phyloP scores from a whole-genome alignment of 2,329 filamentous ascomycete genomes.

The Ophiostoma populinum region DNA sequence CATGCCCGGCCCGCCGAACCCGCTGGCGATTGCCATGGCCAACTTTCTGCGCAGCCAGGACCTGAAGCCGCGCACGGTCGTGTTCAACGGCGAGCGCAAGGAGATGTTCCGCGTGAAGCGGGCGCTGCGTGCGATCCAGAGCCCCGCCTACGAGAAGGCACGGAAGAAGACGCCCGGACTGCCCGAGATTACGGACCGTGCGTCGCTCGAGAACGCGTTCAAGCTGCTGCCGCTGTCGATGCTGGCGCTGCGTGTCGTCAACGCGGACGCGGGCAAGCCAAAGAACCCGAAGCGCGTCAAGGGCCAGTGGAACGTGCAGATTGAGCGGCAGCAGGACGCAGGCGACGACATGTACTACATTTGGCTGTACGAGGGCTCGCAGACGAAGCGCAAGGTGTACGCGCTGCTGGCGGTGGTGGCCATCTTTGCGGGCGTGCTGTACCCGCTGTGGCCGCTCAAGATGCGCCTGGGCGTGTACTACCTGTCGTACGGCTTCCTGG shows the following conservation, averaged over 20 bases:
- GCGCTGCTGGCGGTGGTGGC: constrained; percentile 64
- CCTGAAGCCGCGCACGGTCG: constrained; percentile 77
- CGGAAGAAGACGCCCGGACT: constrained; percentile 78
- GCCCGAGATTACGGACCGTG: constrained; percentile 73
- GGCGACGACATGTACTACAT: constrained; percentile 82
- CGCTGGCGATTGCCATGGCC: constrained; percentile 74
- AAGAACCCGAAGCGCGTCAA: constrained; percentile 81
- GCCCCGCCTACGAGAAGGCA: constrained; percentile 78
- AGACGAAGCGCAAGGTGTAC: constrained; percentile 87
- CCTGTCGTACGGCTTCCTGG: constrained; percentile 81
- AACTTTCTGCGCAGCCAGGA: constrained; percentile 73
- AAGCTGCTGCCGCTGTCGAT: constrained; percentile 90
- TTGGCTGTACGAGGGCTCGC: constrained; percentile 88
- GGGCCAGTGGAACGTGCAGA: constrained; percentile 87
- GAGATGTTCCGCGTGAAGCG: constrained; percentile 99
- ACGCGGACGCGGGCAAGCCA: constrained; percentile 40
- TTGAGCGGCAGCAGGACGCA: constrained; percentile 90
- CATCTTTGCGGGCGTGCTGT: constrained; percentile 82
- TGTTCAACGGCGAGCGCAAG: constrained; percentile 89
- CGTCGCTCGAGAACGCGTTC: constrained; percentile 75
- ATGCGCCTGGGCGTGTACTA: constrained; percentile 94
- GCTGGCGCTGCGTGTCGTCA: constrained; percentile 75
- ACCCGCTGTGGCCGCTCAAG: constrained; percentile 88
- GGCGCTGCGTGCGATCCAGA: constrained; percentile 76
- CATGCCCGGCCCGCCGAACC: constrained; percentile 65